Conservation (phyloP, 768 basidiomycete species). For the Mycena vitilis region DNA sequence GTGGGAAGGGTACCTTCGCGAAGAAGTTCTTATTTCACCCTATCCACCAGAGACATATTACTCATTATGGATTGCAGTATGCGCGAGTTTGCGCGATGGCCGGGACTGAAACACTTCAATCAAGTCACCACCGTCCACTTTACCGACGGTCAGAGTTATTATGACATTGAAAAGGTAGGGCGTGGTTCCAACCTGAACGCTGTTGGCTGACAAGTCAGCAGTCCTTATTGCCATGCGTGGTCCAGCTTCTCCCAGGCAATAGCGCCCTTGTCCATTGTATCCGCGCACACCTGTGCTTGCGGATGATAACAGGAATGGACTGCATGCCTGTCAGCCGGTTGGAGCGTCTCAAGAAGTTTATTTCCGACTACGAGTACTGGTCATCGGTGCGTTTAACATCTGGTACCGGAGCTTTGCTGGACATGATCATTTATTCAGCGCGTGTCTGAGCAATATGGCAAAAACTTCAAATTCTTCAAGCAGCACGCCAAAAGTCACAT, state of each 20-base stretch:
- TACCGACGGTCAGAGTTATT: constrained; percentile 44
- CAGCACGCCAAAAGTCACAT: constrained; percentile 43
- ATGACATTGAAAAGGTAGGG: constrained; percentile 43
- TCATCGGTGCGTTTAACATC: constrained; percentile 11
- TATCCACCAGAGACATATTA: too few relatives aligned
- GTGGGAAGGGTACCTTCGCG: constrained; percentile 32
- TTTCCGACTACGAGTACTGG: constrained; percentile 36
- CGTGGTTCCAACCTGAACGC: too few relatives aligned
- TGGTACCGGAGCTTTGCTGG: not conserved
- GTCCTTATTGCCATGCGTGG: constrained; percentile 44
- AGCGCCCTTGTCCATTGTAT: constrained; percentile 43
- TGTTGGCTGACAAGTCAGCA: constrained; percentile 14
- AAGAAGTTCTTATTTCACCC: constrained; percentile 32
- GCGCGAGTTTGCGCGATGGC: constrained; percentile 43
- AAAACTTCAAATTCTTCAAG: constrained; percentile 46
- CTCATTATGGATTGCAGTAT: constrained; percentile 37
- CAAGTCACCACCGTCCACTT: constrained; percentile 41
- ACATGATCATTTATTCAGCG: constrained; percentile 29
- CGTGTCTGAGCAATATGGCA: constrained; percentile 37
- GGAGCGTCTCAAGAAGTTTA: constrained; percentile 28
- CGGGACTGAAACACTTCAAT: constrained; percentile 44
- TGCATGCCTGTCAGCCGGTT: constrained; percentile 43
- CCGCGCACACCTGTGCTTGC: constrained; percentile 35
- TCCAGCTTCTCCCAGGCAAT: constrained; percentile 42
- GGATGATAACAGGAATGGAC: constrained; percentile 42